Percentiles rank a stretch among this genome's conserved stretches.
These are phyloP conservation scores for Marchantia polymorpha DNA, from an alignment of 225 moss, liverwort and hornwort genomes.

Conservation along the genomic window DNA sequence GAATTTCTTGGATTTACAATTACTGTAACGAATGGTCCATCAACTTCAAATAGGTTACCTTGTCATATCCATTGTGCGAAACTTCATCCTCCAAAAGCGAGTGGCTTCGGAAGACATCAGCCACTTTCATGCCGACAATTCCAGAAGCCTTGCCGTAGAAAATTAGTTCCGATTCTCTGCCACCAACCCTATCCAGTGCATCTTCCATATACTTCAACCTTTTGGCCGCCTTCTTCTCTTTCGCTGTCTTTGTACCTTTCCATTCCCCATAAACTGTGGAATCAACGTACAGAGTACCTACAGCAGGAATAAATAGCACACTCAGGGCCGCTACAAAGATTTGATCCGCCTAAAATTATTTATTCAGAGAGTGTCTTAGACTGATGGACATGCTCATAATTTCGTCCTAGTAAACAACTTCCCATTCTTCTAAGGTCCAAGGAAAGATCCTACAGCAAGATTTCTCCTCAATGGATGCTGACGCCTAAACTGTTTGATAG, in stretches of 20 bases:
- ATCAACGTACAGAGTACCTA: constrained; percentile 28
- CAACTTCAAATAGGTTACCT: constrained; percentile 39
- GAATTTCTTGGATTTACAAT: not conserved
- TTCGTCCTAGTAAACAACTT: not conserved
- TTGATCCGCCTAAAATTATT: not conserved
- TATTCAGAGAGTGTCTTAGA: not conserved
- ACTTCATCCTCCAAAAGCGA: constrained; percentile 39
- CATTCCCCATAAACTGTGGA: constrained; percentile 61
- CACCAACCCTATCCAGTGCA: constrained; percentile 57
- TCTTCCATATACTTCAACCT: constrained; percentile 65
- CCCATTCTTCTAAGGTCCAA: not conserved
- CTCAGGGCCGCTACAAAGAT: not conserved
- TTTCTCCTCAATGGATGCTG: not conserved
- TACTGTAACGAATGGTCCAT: not conserved
- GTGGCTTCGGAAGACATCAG: constrained; percentile 49
- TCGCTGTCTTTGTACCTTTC: constrained; percentile 67
- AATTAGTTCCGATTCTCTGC: constrained; percentile 61
- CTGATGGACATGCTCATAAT: not conserved
- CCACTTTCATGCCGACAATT: constrained; percentile 80
- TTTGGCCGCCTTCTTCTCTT: constrained; percentile 73
- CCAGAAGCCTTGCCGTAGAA: constrained; percentile 90
- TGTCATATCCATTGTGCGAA: constrained; percentile 57
- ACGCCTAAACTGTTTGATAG: not conserved
- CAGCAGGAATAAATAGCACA: not conserved
- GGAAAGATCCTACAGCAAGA: not conserved